A percentile compares a stretch with the other conserved stretches of the same genome.
Conservation (phyloP, 2,329 filamentous ascomycete genomes). For the Chrysoporthe deuterocubensis region DNA sequence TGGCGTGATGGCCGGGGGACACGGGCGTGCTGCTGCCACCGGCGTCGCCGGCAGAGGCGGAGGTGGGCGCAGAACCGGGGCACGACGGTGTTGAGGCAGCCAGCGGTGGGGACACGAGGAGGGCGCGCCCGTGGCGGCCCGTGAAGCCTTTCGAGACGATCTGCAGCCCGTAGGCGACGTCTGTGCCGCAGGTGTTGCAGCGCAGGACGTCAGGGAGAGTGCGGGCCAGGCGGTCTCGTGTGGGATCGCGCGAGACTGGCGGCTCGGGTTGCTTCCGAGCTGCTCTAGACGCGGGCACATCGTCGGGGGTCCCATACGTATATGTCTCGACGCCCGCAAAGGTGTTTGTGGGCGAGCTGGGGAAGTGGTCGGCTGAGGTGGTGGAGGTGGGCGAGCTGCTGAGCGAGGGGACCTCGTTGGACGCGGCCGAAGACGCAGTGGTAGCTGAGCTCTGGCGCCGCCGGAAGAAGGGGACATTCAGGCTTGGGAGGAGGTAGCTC, state of each 20-base stretch:
- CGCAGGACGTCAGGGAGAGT: constrained; percentile 59
- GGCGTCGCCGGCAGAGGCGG: constrained; percentile 28
- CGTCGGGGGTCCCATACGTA: constrained; percentile 29
- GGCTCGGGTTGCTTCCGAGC: constrained; percentile 1
- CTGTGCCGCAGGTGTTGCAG: constrained; percentile 61
- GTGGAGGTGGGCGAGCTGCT: constrained; percentile 33
- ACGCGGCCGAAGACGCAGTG: constrained; percentile 35
- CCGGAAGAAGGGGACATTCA: constrained; percentile 53
- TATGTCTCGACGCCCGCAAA: constrained; percentile 29
- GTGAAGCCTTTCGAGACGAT: constrained; percentile 70
- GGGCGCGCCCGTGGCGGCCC: constrained; percentile 67
- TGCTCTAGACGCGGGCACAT: constrained; percentile 33
- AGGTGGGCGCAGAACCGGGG: constrained; percentile 34
- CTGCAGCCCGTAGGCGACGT: constrained; percentile 64
- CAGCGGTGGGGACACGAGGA: constrained; percentile 53
- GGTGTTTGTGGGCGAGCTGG: constrained; percentile 36
- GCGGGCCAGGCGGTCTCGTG: constrained; percentile 43
- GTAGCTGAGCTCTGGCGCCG: constrained; percentile 39
- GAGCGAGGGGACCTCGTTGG: constrained; percentile 32
- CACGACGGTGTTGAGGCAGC: constrained; percentile 23
- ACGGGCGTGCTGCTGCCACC: constrained; percentile 24
- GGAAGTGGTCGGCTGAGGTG: constrained; percentile 28
- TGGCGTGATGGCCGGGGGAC: constrained; percentile 27
- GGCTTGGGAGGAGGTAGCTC: constrained; percentile 55
- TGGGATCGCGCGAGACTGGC: constrained; percentile 26